phyloP scores from a whole-genome alignment of 2,329 filamentous ascomycete species.

The Phaeosphaeria sp. region DNA sequence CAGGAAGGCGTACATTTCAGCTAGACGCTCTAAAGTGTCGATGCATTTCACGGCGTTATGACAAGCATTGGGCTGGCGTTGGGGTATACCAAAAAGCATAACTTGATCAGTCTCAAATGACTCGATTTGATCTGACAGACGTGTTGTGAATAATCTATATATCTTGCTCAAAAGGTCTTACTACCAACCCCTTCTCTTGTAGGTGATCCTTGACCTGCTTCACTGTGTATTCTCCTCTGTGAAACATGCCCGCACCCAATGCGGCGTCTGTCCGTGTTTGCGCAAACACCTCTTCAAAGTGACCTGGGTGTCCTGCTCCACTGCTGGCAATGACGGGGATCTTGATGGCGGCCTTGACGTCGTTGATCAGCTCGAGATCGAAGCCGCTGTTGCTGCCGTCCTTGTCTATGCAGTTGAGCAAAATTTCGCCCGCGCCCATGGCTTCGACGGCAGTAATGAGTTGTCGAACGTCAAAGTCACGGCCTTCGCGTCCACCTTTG shows the following conservation, averaged over 20 bases:
- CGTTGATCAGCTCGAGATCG: constrained; percentile 86
- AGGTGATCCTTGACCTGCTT: constrained; percentile 90
- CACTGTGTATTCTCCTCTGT: constrained; percentile 93
- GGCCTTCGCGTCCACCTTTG: constrained; percentile 92
- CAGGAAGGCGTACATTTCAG: constrained; percentile 92
- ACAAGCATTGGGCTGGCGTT: constrained; percentile 18
- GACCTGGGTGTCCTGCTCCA: constrained; percentile 83
- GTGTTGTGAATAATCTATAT: constrained; percentile 19
- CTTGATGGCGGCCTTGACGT: constrained; percentile 84
- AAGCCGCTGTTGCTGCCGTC: constrained; percentile 95
- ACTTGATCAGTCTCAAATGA: neutral
- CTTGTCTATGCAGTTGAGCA: constrained; percentile 97
- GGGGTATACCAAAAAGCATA: constrained; percentile 32
- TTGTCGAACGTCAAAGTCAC: constrained; percentile 91
- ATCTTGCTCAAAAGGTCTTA: constrained; percentile 74
- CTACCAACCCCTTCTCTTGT: constrained; percentile 71
- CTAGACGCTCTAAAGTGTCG: constrained; percentile 41
- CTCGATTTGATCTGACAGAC: neutral
- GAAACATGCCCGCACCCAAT: constrained; percentile 96
- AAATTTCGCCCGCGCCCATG: constrained; percentile 92
- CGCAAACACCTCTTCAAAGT: constrained; percentile 90
- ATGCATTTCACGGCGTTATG: constrained; percentile 28
- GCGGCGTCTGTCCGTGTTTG: constrained; percentile 89
- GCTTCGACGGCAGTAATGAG: constrained; percentile 88
- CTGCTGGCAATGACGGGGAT: constrained; percentile 97